Conservation (phyloP, 352 stramenopile genomes). For the Blastocystis sp. region DNA sequence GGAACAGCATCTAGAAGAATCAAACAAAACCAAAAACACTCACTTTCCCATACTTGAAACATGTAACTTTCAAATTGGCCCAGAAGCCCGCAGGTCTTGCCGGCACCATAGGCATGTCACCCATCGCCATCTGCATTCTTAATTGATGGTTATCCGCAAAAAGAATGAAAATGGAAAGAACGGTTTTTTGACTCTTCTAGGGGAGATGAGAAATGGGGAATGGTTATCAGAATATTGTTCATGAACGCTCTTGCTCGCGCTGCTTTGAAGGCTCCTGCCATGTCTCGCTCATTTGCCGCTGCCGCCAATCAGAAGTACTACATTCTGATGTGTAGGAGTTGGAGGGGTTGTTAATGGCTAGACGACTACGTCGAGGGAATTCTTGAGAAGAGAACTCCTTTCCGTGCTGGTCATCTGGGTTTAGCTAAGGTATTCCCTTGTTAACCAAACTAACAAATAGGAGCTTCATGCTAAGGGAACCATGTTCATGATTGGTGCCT, state of each 20-base stretch:
- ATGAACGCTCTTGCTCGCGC: slow-evolving; percentile 52
- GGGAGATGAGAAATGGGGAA: not conserved
- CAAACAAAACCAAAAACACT: not conserved
- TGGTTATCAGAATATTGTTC: not conserved
- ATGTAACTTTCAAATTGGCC: not conserved
- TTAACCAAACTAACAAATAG: not conserved
- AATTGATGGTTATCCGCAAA: not conserved
- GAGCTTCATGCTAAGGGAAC: slow-evolving; percentile 60
- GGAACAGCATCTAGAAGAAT: slow-evolving; percentile 20
- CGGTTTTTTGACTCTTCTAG: slow-evolving; percentile 4
- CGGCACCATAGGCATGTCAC: not conserved
- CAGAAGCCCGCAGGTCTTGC: not conserved
- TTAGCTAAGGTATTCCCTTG: slow-evolving; percentile 7
- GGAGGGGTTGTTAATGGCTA: not conserved
- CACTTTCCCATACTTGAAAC: not conserved
- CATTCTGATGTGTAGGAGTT: slow-evolving; percentile 47
- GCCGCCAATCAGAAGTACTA: slow-evolving; percentile 61
- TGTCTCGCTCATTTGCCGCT: slow-evolving; percentile 43
- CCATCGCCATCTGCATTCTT: slow-evolving; percentile 20
- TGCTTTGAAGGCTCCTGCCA: slow-evolving; percentile 26
- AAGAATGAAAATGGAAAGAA: not conserved
- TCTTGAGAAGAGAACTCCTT: slow-evolving; percentile 63
- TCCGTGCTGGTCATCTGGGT: slow-evolving; percentile 59
- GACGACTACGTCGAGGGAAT: slow-evolving; percentile 62
- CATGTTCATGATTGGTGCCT: slow-evolving; percentile 61